Percentiles rank a stretch among this genome's conserved stretches.
Evolutionary conservation across 805 yeast genomes (phyloP).

Genomic region (Kluyveromyces wickerhamii): DNA sequence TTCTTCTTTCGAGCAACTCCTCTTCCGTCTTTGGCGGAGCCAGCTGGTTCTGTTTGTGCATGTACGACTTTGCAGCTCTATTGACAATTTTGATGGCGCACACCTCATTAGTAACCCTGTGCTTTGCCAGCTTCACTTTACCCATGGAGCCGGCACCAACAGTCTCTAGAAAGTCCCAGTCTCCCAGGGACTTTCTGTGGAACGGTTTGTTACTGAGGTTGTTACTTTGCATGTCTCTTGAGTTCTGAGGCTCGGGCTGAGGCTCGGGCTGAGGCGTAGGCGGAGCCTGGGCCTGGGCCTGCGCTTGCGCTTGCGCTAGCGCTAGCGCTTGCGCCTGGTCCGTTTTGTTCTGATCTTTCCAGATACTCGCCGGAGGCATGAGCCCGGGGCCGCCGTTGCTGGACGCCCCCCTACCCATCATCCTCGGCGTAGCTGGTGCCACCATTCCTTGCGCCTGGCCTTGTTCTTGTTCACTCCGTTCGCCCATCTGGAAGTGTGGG

Average conservation of each 20-base stretch:
- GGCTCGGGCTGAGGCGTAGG: conserved; percentile 7
- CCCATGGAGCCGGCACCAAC: conserved; percentile 99
- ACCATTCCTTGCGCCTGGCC: conserved; percentile 12
- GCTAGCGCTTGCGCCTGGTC: conserved; percentile 6
- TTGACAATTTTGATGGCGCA: conserved; percentile 94
- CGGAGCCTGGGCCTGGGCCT: conserved; percentile 7
- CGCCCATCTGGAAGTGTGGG: conserved; percentile 26
- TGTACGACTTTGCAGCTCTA: conserved; percentile 71
- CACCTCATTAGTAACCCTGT: conserved; percentile 67
- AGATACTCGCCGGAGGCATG: conserved; percentile 20
- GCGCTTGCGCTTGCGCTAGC: conserved; percentile 10
- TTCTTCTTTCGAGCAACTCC: conserved; percentile 52
- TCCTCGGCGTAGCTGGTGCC: conserved; percentile 30
- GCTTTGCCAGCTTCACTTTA: conserved; percentile 89
- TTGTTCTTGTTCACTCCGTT: conserved; percentile 4
- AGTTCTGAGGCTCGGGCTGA: conserved; percentile 13
- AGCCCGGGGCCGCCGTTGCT: conserved; percentile 11
- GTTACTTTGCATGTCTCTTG: conserved; percentile 12
- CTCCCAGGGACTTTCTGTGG: conserved; percentile 86
- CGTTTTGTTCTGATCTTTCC: conserved; percentile 10
- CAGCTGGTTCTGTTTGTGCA: conserved; percentile 60
- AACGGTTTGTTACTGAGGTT: conserved; percentile 37
- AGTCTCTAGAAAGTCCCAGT: conserved; percentile 92
- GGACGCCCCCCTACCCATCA: conserved; percentile 22
- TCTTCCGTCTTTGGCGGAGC: conserved; percentile 55